phyloP scores from a whole-genome alignment of 345 rosid genomes.

The Anacardium occidentale region DNA sequence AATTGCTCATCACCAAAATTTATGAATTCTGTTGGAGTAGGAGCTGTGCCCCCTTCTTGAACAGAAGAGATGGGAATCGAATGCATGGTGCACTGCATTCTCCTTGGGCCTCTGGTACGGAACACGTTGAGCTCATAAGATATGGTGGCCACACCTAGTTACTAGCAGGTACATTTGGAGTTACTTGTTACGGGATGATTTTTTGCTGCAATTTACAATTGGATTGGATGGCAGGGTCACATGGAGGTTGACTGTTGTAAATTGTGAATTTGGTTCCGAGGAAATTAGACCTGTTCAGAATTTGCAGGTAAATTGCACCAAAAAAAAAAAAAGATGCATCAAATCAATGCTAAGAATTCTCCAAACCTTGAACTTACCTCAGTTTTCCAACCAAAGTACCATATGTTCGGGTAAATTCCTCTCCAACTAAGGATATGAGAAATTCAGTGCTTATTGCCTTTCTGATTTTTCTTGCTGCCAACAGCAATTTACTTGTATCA shows the following conservation, averaged over 20 bases:
- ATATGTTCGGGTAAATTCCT: constrained; percentile 66
- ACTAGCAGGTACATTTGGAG: constrained; percentile 40
- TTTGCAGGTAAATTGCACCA: constrained; percentile 16
- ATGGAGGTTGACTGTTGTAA: constrained; percentile 61
- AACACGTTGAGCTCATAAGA: constrained; percentile 79
- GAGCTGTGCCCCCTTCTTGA: constrained; percentile 62
- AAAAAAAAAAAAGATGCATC: neutral
- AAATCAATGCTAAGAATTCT: constrained; percentile 4
- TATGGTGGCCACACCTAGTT: constrained; percentile 51
- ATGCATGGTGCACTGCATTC: constrained; percentile 74
- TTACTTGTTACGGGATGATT: constrained; percentile 40
- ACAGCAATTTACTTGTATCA: constrained; percentile 65
- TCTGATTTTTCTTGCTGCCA: constrained; percentile 84
- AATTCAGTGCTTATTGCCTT: constrained; percentile 67
- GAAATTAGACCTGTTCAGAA: constrained; percentile 76
- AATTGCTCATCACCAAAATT: constrained; percentile 22
- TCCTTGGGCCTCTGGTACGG: constrained; percentile 88
- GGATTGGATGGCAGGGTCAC: constrained; percentile 30
- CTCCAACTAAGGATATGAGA: constrained; percentile 60
- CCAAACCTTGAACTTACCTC: constrained; percentile 41
- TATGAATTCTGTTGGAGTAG: constrained; percentile 49
- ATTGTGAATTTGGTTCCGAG: constrained; percentile 86
- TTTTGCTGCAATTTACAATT: constrained; percentile 30
- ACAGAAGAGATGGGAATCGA: constrained; percentile 61
- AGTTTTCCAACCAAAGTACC: constrained; percentile 65